Base-by-base conservation (phyloP, 108 stramenopile genomes). In the Cyclotella atomus region DNA sequence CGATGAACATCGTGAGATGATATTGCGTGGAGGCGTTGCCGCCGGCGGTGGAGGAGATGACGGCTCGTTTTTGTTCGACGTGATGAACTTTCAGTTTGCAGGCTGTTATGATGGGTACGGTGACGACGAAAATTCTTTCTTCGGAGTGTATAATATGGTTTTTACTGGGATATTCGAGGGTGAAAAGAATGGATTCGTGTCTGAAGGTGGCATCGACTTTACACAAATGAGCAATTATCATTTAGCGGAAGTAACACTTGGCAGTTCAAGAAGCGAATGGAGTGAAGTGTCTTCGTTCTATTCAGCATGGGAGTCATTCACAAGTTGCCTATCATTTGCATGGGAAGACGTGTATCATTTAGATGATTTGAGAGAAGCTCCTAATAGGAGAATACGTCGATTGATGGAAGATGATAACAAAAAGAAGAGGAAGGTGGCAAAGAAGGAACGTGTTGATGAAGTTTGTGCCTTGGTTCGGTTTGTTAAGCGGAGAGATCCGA, bases 1-100 rank as follows among this genome's bases (percentile, higher is more conserved):
- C 70, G 95, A 97, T 71, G 88, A 96, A 28, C 95, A 96, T 82
- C 86, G 95, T 16, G 90, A 92, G 49, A 88, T 88, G 46, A 93
- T 96, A 47, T 69, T 96, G 47, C 62, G 83, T 33, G 94, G 94
- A 3, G 82, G 74, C 2, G 9, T 68, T 33, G 20, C 59, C 20
- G 55, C 56, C 14, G 67, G 56, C 19, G 84, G 73, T 24, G 66
- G 68, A 34, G 75, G 67, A 38, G 76, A 49, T 19, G 73, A 56
- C n/a, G 76, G 70, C 24, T 63, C 77, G 21, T 89, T 92, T 71
- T n/a, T 96, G 6, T 93, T 87, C 70, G 83, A 92, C 43, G 87
- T 96, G n/a, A 83, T 83, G 34, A 85, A 84, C 17, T 93, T 76
- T 65, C 88, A 88, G 56, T 77, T 79, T 45, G 76, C 91, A 0